phyloP scores from a whole-genome alignment of 495 filamentous ascomycete species.

The Penicillium samsonianum region DNA sequence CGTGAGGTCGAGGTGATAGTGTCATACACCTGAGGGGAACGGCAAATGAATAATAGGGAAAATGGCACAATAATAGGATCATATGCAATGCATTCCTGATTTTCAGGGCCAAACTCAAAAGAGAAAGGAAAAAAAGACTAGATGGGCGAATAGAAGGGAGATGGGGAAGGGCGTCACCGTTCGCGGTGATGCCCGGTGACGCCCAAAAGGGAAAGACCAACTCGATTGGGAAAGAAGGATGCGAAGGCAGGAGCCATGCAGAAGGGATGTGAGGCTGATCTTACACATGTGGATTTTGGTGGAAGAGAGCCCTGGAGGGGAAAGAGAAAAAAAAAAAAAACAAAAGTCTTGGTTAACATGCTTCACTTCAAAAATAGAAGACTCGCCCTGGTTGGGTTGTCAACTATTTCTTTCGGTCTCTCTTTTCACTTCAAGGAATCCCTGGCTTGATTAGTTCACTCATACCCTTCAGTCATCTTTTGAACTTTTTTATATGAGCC shows the following conservation, averaged over 20 bases:
- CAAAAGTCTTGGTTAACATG: neutral
- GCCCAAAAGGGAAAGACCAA: slow-evolving; percentile 1
- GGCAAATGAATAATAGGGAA: neutral
- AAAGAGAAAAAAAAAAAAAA: too few relatives aligned
- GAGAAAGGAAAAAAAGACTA: neutral
- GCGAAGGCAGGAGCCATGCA: neutral
- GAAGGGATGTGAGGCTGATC: slow-evolving; percentile 3
- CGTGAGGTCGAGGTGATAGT: slow-evolving; percentile 6
- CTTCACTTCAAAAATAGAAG: slow-evolving; percentile 11
- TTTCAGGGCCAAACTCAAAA: slow-evolving; percentile 4
- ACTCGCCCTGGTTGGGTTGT: slow-evolving; percentile 12
- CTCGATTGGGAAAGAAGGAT: slow-evolving; percentile 1
- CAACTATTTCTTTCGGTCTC: slow-evolving; percentile 7
- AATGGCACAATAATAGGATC: slow-evolving; percentile 1
- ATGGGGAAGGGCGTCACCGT: neutral
- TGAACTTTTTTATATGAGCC: slow-evolving; percentile 17
- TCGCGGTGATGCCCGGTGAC: slow-evolving; percentile 9
- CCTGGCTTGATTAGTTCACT: slow-evolving; percentile 9
- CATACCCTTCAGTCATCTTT: slow-evolving; percentile 20
- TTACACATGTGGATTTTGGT: neutral
- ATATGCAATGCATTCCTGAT: slow-evolving; percentile 7
- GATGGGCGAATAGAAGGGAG: neutral
- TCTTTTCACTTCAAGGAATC: neutral
- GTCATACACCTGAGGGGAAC: slow-evolving; percentile 2
- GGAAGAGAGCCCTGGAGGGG: too few relatives aligned